Base-by-base conservation (phyloP, 163 green algal species). In the Chlorella variabilis region DNA sequence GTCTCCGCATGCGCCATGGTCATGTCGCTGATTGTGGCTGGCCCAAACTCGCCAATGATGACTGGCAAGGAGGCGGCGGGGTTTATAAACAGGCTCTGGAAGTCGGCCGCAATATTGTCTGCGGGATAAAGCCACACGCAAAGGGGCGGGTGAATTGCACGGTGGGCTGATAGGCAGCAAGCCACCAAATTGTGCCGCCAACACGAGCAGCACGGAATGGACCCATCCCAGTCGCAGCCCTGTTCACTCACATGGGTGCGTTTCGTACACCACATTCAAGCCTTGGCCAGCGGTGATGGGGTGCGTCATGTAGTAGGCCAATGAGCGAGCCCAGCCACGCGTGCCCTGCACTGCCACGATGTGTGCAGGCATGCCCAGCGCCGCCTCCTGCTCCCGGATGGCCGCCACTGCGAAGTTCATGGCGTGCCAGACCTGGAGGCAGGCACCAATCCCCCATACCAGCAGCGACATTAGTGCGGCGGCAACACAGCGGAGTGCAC, bases 291-390 rank as follows among this genome's bases (percentile, higher is more conserved):
- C 78, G 21, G 48, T 82, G 74, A 85, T 84, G 33, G 78, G 61
- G 45, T 84, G 31, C 17, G 18, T 39, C 1, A 51, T 31, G 62
- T 84, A 85, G 36, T 75, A 73, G 21, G 59, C 48, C 15, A 85
- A 25, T 18, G 51, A 29, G 25, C 75, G 75, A 34, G 33, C 58
- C 78, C 78, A 84, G 21, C 9, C 31, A 5, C 75, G 58, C 7
- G 69, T 84, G 48, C 70, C 79, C 62, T 84, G 77, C 51, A 83
- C 51, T 18, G 56, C 21, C 13, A 83, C 15, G 23, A 82, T 74
- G 75, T 75, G 66, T 0, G 45, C 23, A 13, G n/a, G 21, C 58
- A 42, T 23, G 21, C 75, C 48, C 27, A 73, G 58, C 39, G 6
- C 11, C 27, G 33, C 33, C 71, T 78, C 71, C 25, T 67, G 9